phyloP scores from a whole-genome alignment of 2,329 filamentous ascomycete genomes.

The Pseudogymnoascus sp. region DNA sequence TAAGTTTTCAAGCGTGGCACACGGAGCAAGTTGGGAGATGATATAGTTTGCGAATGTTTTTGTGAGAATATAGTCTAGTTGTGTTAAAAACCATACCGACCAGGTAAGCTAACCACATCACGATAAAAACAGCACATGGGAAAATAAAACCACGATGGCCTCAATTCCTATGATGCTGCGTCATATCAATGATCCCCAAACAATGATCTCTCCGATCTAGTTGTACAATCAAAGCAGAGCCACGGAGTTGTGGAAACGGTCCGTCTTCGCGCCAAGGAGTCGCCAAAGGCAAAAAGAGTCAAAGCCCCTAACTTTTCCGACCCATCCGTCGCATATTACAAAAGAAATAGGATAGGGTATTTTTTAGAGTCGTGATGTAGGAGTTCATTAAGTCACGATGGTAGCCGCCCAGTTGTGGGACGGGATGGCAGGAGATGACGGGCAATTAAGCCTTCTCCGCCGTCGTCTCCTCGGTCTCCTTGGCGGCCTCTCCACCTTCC shows the following conservation, averaged over 20 bases:
- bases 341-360: constrained; percentile 12
- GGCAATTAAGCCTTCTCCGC: constrained; percentile 47
- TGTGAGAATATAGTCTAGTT: constrained; percentile 11
- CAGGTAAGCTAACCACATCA: constrained; percentile 10
- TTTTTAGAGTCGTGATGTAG: constrained; percentile 11
- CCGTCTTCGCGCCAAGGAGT: constrained; percentile 5
- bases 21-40: background rate
- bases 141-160: background rate
- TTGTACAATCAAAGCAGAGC: constrained; percentile 10
- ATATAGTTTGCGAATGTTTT: constrained; percentile 11
- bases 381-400: constrained; percentile 12
- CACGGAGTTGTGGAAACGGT: constrained; percentile 5
- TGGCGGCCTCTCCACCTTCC: constrained; percentile 30
- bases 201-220: constrained; percentile 8
- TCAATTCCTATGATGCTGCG: background rate
- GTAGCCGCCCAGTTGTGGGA: constrained; percentile 3
- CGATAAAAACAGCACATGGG: background rate
- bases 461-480: constrained; percentile 45
- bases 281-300: constrained; percentile 7
- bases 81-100: constrained; percentile 10
- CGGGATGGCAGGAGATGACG: background rate
- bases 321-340: constrained; percentile 10
- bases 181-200: constrained; percentile 9
- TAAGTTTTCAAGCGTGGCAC: background rate
- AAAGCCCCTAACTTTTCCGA: constrained; percentile 8